Evolutionary conservation across 176 grass and related monocot genomes (phyloP), one percentile per base, ranked within the genome.

Genomic region (Ensete glaucum): DNA sequence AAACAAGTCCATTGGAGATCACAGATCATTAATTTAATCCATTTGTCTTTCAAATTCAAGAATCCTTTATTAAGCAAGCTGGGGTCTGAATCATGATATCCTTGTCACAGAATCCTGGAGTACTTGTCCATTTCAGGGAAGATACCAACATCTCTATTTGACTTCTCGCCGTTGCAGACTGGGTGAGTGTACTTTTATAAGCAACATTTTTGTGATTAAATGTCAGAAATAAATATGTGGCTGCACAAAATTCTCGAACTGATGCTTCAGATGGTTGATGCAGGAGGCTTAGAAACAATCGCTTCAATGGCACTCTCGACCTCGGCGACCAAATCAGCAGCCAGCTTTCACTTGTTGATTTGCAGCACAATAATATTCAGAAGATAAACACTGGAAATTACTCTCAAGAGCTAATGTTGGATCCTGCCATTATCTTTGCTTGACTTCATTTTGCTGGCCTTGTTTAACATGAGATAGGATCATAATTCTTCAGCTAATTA

Each of bases 261-360:
- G 3, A 22, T 64, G n/a, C 10, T 64, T 64, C 21, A 1, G 20
- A 64, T 85, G 52, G 13, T 72, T 23, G 64, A 67, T 6, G 8
- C 79, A 96, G 92, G 87, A 92, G 73, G 76, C 79, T 96, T 34
- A 77, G 78, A 12, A 69, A 78, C 21, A 96, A 96, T 75, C 69
- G 1, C 48, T 89, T 96, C 26, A 96, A 89, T 0, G 92, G 89
- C 52, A 96, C 92, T 2, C 68, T 96, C 13, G 57, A 22, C 11
- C 84, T 92, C 21, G 81, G 85, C 56, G 60, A 75, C 12, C 75
- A 76, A 24, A 86, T 73, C 76, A 64, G 87, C 20, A 79, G 70
- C 64, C 81, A 78, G 59, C 92, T 92, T 50, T 54, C 75, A 50
- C 22, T 78, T 29, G 85, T 96, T 50, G 92, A 96, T 92, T 56